Base-by-base conservation (phyloP, 2,329 filamentous ascomycete genomes). In the Colletotrichum chlorophyti region DNA sequence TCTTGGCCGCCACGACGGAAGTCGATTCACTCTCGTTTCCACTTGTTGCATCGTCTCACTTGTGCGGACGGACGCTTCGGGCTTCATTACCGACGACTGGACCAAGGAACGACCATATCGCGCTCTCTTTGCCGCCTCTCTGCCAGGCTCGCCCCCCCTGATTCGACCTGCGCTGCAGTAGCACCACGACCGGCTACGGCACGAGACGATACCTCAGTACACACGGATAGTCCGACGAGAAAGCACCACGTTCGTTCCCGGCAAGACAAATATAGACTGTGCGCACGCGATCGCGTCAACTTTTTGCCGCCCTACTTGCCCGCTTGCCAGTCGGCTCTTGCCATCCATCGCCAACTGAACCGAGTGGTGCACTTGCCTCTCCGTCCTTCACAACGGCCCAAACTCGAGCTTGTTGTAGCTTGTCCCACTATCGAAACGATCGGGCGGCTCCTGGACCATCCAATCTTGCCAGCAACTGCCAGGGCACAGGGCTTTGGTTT, bases 261-360 rank as follows among this genome's bases (percentile, higher is more conserved):
- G 12, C 10, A 26, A 19, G 23, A 12, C 29, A 12, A 12, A 43
- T 37, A 35, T 41, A 35, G 35, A 27, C 45, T 45, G 43, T 55
- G 43, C 55, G 51, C 51, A 55, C 43, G n/a, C n/a, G 24, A 50
- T 49, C 43, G 50, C 51, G 31, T 43, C 42, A 48, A 21, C n/a
- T n/a, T 32, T 42, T 19, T 17, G 27, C 34, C 7, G 24, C 29
- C 24, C 6, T 34, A 26, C 37, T 42, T 35, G 52, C 17, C 29
- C 52, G 43, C n/a, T 35, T 26, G 41, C 34, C 15, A 6, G 29
- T 34, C 35, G n/a, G 46, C 45, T 21, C 32, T 19, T 9, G 6
- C 10, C 14, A 43, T 38, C 37, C 53, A 51, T 51, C 37, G 46
- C 53, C 37, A 37, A 29, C 54, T 21, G 27, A 31, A 27, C 29